Evolutionary conservation across 192 early-diverging fungal species (phyloP).

Genomic region (Chytriomyces sp.): DNA sequence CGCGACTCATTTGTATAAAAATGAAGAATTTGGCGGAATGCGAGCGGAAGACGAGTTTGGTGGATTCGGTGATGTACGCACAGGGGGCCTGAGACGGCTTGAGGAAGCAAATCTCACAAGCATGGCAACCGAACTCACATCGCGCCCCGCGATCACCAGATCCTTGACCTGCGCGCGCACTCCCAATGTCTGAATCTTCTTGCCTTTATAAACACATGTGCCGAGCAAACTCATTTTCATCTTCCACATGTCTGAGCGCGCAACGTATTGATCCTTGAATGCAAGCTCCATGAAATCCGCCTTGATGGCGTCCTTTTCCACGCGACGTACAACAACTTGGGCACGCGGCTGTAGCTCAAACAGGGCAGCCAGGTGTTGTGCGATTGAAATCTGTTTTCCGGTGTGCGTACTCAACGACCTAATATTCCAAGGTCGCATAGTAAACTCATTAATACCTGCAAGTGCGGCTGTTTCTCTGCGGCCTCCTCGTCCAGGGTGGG

Average conservation of each 20-base stretch:
- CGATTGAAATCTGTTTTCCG: conserved; percentile 62
- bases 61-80: conserved; percentile 78
- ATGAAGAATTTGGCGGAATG: conserved; percentile 93
- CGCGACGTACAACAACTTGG: conserved; percentile 67
- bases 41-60: conserved; percentile 87
- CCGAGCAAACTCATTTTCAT: conserved; percentile 70
- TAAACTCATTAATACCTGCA: conserved; percentile 51
- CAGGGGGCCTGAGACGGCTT: conserved; percentile 57
- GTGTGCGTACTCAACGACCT: not conserved
- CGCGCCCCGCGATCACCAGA: conserved; percentile 68
- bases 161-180: conserved; percentile 80
- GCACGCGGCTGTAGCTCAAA: conserved; percentile 63
- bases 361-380: conserved; percentile 64
- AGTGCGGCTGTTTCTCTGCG: conserved; percentile 50
- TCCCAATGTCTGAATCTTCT: conserved; percentile 71
- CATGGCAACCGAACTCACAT: conserved; percentile 39
- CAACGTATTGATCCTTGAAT: conserved; percentile 90
- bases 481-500: conserved; percentile 52
- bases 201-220: conserved; percentile 74
- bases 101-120: not conserved
- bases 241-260: conserved; percentile 91
- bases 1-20: conserved; percentile 93
- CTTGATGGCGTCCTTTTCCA: conserved; percentile 65
- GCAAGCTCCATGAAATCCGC: conserved; percentile 83
- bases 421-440: not conserved